Percentiles rank a stretch among this genome's conserved stretches.
These are phyloP conservation scores for Kwoniella bestiolae DNA, from an alignment of 768 basidiomycete species.

Conservation along the genomic window DNA sequence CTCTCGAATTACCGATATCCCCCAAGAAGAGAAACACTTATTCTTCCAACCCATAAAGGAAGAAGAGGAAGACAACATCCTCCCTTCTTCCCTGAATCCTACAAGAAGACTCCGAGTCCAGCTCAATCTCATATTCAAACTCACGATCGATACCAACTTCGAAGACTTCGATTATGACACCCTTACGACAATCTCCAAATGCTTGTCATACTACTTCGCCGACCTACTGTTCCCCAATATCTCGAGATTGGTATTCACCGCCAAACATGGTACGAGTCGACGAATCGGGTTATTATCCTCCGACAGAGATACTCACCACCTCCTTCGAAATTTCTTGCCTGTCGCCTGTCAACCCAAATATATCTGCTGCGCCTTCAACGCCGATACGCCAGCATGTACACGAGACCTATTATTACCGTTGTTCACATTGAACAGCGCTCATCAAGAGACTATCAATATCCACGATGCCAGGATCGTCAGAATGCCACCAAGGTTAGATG, in stretches of 20 bases:
- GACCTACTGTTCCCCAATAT: conserved; percentile 4
- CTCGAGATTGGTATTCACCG: conserved; percentile 3
- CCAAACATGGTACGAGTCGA: not conserved
- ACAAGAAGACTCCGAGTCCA: conserved; percentile 6
- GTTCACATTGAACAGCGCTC: not conserved
- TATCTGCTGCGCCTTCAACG: conserved; percentile 2
- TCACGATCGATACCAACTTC: conserved; percentile 10
- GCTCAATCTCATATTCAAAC: not conserved
- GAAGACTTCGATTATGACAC: not conserved
- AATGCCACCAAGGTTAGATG: not conserved
- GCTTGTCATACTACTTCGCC: not conserved
- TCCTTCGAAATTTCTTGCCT: conserved; percentile 5
- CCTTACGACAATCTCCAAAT: conserved; percentile 1
- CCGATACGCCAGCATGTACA: not conserved
- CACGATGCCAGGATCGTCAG: not conserved
- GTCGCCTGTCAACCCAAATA: conserved; percentile 5
- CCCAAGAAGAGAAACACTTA: not conserved
- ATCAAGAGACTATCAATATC: conserved; percentile 8
- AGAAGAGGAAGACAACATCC: conserved; percentile 2
- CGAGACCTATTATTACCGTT: not conserved
- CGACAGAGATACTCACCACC: not conserved
- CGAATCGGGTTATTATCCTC: not conserved
- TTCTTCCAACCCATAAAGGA: conserved; percentile 10
- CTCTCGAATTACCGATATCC: not conserved
- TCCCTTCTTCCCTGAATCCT: not conserved